A percentile compares a stretch with the other conserved stretches of the same genome.
Conservation (phyloP, 345 rosid species). For the Lumnitzera racemosa region DNA sequence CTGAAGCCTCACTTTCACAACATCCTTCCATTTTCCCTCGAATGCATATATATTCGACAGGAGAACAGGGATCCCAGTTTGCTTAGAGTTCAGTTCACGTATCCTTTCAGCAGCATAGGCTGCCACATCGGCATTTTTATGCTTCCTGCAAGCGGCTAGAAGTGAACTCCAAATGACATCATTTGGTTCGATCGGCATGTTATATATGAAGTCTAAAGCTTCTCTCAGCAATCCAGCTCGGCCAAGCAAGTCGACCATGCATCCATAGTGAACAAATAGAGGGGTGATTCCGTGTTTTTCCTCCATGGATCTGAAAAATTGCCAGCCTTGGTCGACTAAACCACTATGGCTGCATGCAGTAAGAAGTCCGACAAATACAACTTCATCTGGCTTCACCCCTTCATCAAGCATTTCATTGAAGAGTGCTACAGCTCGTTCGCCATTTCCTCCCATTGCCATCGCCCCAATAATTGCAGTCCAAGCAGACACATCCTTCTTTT, state of each 20-base stretch:
- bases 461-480: conserved; percentile 68
- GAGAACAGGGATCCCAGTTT: conserved; percentile 43
- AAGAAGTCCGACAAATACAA: conserved; percentile 39
- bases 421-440: conserved; percentile 36
- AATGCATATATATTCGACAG: conserved; percentile 54
- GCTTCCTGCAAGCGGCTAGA: conserved; percentile 51
- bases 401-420: conserved; percentile 40
- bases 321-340: conserved; percentile 46
- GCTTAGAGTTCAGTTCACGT: conserved; percentile 24
- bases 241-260: conserved; percentile 66
- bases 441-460: conserved; percentile 53
- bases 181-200: conserved; percentile 55
- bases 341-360: conserved; percentile 62
- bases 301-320: conserved; percentile 49
- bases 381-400: conserved; percentile 48
- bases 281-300: conserved; percentile 37
- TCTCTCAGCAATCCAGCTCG: conserved; percentile 54
- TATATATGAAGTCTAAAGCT: conserved; percentile 40
- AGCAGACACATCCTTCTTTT: conserved; percentile 50
- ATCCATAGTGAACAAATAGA: conserved; percentile 54
- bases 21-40: conserved; percentile 50
- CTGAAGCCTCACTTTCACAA: conserved; percentile 44
- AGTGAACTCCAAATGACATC: conserved; percentile 64
- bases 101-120: conserved; percentile 43
- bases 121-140: conserved; percentile 42